Conservation (phyloP, 176 grass and related monocot species). For the sorghum (Sorghum bicolor) region Sorghum_bicolor_NCBIv3 NC_012873.2:59533001-59533500, state of each 20-base stretch:
- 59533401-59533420: not conserved
- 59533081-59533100: not conserved
- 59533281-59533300: no score
- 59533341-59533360: not conserved
- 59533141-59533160: not conserved
- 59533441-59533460: not conserved
- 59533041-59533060: slow-evolving; percentile 81
- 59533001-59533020: not conserved
- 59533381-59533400: no score
- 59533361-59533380: no score
- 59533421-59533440: not conserved
- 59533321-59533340: not conserved
- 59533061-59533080: slow-evolving; percentile 45
- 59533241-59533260: not conserved
- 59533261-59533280: not conserved
- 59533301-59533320: not conserved
- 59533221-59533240: no score
- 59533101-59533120: not conserved
- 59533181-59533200: not conserved
- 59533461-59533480: no score
- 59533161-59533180: not conserved
- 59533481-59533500: not conserved
- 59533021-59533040: slow-evolving; percentile 57
- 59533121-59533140: not conserved
- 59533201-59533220: not conserved